Evolutionary conservation across 306 rosid species (phyloP), one percentile per base, ranked within the genome.

Genomic region (Corylus avellana): DNA sequence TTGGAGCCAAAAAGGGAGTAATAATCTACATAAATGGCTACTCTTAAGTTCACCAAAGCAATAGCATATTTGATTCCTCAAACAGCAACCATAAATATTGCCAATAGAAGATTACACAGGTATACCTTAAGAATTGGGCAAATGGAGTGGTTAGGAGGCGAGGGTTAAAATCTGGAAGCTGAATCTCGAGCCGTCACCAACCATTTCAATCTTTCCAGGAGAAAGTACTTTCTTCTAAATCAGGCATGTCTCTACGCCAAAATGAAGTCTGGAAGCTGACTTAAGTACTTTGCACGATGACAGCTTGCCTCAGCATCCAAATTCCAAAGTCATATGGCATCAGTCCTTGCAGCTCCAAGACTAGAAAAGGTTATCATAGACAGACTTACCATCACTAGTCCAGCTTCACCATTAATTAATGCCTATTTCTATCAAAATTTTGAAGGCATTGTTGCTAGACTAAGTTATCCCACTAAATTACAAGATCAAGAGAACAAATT

Each of bases 81-180:
- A 66, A 66, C 71, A 66, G 12, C 53, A 78, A 51, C 8, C 62
- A 77, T 46, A 44, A 3, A 22, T 32, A 7, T 69, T 78, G 2
- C 39, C 59, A 64, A n/a, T 54, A 76, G 29, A 39, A 55, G 61
- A 39, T 39, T 39, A 39, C 44, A 39, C 39, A 27, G 27, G 74
- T 49, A 71, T 87, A 93, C 99, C 97, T 90, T 89, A 68, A 90
- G 93, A 81, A 95, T 93, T 77, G 98, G 98, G 80, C 99, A 95
- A 73, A 91, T 85, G 64, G 93, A 95, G 87, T 93, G 99, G 82
- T 82, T 93, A 78, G 98, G 97, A 75, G 92, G 89, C 50, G 86
- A 83, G 69, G 89, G 75, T 51, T 84, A 87, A 61, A 85, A 78
- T 59, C 11, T 46, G 62, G 88, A 66, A 79, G 85, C 71, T 12